Base-by-base conservation (phyloP, 2,329 filamentous ascomycete species). In the Mollisia scopiformis region DNA sequence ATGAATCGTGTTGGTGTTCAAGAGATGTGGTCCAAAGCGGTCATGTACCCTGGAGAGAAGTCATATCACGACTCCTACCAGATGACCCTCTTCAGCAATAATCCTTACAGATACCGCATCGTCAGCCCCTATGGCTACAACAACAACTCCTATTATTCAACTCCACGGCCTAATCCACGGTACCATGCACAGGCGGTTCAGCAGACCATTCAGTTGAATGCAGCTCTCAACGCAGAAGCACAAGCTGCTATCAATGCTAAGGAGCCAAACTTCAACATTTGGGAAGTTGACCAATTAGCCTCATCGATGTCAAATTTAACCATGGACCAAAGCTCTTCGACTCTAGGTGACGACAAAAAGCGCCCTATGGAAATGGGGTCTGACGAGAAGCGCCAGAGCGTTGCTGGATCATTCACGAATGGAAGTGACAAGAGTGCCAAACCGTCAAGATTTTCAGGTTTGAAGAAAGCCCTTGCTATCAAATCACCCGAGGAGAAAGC, bases 1-100 rank as follows among this genome's bases (percentile, higher is more conserved):
- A 67, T 68, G 56, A 62, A 58, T n/a, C 74, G 79, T 6, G 71
- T 76, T 25, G 52, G 51, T 4, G 72, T 79, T 2, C 76, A 78
- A 56, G 69, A 77, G 6, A 71, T 71, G 64, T 81, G 79, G 79
- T 75, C 75, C 19, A 73, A 74, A 59, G 79, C 79, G 1, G 79
- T 81, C 56, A 78, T 79, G 73, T 81, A 80, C 64, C 78, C 78
- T 33, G 77, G 64, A 31, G 59, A 66, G 49, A 67, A 66, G 39
- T 31, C 21, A 23, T 67, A 67, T 47, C 55, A 67, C 47, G 59
- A 67, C 39, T 62, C 57, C 54, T 66, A 66, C 46, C 61, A 62
- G 43, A 31, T 27, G 1, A 43, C 28, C 10, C 27, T 75, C 7
- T 73, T 74, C 51, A 71, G 52, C 46, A 66, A 66, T 25, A 78